Base-by-base conservation (phyloP, 1,284 basidiomycete species). In the Leccinum pachyderme region DNA sequence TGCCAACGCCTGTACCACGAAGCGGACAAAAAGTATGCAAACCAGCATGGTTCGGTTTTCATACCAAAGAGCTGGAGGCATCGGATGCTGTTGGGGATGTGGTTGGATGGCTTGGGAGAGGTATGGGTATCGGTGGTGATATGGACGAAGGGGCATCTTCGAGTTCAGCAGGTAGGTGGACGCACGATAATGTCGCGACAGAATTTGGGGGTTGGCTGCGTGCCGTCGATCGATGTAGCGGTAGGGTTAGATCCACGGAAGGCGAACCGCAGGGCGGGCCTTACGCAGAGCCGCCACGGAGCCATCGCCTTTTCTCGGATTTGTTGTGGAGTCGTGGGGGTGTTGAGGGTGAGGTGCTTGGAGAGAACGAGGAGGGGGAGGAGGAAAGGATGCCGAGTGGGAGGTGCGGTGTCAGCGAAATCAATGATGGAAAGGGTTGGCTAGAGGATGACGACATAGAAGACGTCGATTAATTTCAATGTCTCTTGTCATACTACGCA, bases 1-100 rank as follows among this genome's bases (percentile, higher is more conserved):
- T 99, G 2, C 96, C 96, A 0, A 84, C 84, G 1, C 96, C 96
- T 1, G 93, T 98, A 2, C 76, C 81, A 1, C 79, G 93, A 35
- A 81, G 76, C 4, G 79, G 80, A 2, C 95, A 98, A 69, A 93
- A 90, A 65, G 76, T 93, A 18, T 84, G 75, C 71, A 92, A 92
- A 69, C 89, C 89, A 2, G 77, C 79, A 15, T 91, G 86, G 70
- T 91, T 92, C 62, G 82, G 84, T 22, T 72, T 72, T 44, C 72
- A 84, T 12, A 73, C 73, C 28, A 78, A 73, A 61, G 80, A 82
- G 63, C 77, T 81, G 55, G 79, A 80, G 11, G 83, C 82, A 1
- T 79, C 77, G 69, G 82, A 81, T 50, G 81, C 77, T 9, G 75
- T 89, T 29, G 72, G 76, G 45, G 79, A 83, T 62, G 79, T 82